Conservation (phyloP, 768 basidiomycete genomes). For the Leccinum rimulosum region DNA sequence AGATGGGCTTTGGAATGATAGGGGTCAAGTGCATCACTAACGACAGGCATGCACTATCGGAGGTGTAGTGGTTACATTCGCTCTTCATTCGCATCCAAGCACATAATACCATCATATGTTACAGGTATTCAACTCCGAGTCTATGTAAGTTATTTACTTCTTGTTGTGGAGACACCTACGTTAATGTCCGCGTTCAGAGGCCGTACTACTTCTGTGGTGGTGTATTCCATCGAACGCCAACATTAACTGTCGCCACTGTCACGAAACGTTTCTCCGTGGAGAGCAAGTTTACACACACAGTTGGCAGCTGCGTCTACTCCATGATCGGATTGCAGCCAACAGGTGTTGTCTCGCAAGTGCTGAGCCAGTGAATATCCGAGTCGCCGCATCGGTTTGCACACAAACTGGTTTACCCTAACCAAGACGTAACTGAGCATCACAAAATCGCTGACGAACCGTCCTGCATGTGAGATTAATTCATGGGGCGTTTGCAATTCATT, state of each 20-base stretch:
- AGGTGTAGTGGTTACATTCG: constrained; percentile 40
- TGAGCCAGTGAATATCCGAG: constrained; percentile 59
- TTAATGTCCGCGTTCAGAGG: constrained; percentile 41
- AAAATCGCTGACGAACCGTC: constrained; percentile 54
- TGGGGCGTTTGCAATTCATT: constrained; percentile 1
- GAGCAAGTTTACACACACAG: constrained; percentile 54
- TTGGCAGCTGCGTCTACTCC: neutral
- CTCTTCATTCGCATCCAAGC: constrained; percentile 7
- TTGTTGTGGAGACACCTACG: constrained; percentile 9
- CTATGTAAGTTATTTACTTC: constrained; percentile 44
- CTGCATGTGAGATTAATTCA: constrained; percentile 47
- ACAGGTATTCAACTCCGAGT: constrained; percentile 44
- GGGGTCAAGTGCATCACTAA: constrained; percentile 77
- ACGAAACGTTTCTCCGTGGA: constrained; percentile 42
- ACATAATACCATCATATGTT: neutral
- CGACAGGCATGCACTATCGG: constrained; percentile 81
- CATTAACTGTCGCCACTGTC: constrained; percentile 7
- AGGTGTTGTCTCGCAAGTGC: constrained; percentile 64
- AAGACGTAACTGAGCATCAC: neutral
- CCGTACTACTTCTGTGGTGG: constrained; percentile 55
- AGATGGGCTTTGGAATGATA: constrained; percentile 72
- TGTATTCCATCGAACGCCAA: constrained; percentile 32
- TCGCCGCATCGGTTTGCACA: constrained; percentile 59
- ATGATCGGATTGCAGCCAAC: constrained; percentile 8
- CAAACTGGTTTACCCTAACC: constrained; percentile 14